Conservation (phyloP, 2,329 filamentous ascomycete species). For the Alternaria panax region DNA sequence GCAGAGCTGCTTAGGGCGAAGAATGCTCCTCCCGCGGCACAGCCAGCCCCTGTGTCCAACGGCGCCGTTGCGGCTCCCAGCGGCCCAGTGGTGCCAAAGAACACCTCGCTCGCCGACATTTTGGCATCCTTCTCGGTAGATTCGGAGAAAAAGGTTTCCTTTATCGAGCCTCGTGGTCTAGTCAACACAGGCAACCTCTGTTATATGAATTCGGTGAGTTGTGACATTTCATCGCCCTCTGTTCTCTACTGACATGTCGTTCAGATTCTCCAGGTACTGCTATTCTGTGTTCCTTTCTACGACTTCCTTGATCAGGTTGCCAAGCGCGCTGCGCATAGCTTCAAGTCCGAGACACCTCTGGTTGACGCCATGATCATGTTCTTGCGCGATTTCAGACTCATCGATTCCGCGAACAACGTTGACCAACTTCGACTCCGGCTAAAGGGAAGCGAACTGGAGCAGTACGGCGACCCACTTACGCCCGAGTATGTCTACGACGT, state of each 20-base stretch:
- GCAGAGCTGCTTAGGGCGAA: conserved; percentile 70
- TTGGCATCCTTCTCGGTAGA: conserved; percentile 76
- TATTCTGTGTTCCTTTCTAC: conserved; percentile 94
- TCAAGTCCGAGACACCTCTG: conserved; percentile 93
- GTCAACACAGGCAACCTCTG: conserved; percentile 99
- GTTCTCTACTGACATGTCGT: conserved; percentile 40
- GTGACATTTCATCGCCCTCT: background rate
- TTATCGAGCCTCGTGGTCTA: conserved; percentile 89
- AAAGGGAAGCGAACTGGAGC: conserved; percentile 83
- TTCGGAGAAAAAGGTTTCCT: conserved; percentile 71
- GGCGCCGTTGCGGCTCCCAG: conserved; percentile 41
- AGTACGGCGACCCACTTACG: conserved; percentile 88
- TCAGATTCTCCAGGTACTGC: conserved; percentile 91
- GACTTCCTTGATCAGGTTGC: conserved; percentile 88
- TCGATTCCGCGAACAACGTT: conserved; percentile 77
- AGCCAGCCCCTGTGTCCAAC: conserved; percentile 33
- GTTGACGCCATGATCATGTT: conserved; percentile 98
- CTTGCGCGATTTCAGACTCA: conserved; percentile 87
- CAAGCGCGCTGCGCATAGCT: conserved; percentile 83
- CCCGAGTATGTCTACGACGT: conserved; percentile 96
- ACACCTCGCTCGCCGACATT: conserved; percentile 75
- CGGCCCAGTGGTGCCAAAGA: conserved; percentile 57
- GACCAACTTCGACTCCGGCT: conserved; percentile 77
- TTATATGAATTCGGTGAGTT: conserved; percentile 97
- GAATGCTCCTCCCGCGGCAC: conserved; percentile 45